Conservation (phyloP, 164 flowering plant species). For the Chimonanthus praecox region DNA sequence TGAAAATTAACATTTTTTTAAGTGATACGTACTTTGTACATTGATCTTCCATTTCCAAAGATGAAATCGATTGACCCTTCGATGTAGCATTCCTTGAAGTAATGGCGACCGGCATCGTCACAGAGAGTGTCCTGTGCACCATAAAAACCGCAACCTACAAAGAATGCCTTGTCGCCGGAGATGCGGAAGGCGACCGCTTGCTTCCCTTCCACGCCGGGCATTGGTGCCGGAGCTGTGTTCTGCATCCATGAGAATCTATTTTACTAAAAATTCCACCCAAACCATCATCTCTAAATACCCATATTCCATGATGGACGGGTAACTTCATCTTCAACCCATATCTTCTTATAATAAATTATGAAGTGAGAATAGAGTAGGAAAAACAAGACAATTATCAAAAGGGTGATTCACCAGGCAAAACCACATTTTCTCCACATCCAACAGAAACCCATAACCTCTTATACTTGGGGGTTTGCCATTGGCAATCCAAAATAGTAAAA, state of each 20-base stretch:
- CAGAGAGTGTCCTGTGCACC: constrained; percentile 95
- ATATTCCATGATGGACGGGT: no score
- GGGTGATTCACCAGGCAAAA: no score
- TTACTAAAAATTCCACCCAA: background rate
- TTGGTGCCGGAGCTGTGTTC: constrained; percentile 95
- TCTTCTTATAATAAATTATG: no score
- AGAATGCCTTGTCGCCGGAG: constrained; percentile 90
- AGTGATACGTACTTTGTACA: constrained; percentile 59
- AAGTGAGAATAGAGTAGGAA: no score
- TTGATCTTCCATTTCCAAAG: constrained; percentile 92
- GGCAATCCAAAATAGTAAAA: no score
- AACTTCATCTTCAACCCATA: no score
- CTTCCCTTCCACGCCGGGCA: constrained; percentile 95
- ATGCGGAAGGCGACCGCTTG: constrained; percentile 91
- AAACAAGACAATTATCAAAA: no score
- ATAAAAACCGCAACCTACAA: constrained; percentile 75
- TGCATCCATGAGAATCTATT: constrained; percentile 13
- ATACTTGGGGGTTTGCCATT: no score
- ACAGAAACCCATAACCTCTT: no score
- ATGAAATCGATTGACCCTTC: constrained; percentile 97
- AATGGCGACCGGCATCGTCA: constrained; percentile 92
- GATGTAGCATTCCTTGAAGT: constrained; percentile 90
- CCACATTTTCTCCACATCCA: no score
- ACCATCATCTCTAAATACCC: background rate
- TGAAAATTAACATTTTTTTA: no score